Evolutionary conservation across 2,329 filamentous ascomycete genomes (phyloP), one percentile per base, ranked within the genome.

Genomic region (Ascosphaera apis): DNA sequence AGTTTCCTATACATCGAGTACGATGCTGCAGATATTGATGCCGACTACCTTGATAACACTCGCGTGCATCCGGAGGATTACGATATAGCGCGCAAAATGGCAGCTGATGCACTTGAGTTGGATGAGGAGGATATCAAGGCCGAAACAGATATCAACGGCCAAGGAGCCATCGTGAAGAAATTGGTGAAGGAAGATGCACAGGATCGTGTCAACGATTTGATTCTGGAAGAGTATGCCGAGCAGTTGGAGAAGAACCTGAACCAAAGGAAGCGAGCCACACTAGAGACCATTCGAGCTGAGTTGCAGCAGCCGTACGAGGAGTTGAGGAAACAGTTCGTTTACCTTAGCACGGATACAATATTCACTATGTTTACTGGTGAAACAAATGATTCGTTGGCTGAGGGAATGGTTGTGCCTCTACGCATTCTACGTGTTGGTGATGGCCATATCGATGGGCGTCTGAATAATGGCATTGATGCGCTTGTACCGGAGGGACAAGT

Each of bases 11-110:
- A 73, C 50, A 80, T 98, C 40, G 74, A 79, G 37, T 93, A 82
- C 49, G 84, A 93, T 44, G 66, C 72, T n/a, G 72, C 75, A 11
- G 82, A 81, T 46, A 67, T 75, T 1, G 68, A 78, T 11, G 81
- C 84, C 1, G 88, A 98, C 51, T 91, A 91, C 39, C 66, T 98
- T 17, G 88, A 98, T 56, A 91, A 88, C 51, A 98, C 88, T 33
- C 79, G 88, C 61, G 83, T 98, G 13, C 88, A 98, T 49, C 88
- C 88, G 1, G 88, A 98, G 60, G 88, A 98, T 52, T 98, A 98
- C 55, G 88, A 98, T 46, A 75, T 98, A 41, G 88, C 83, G 34
- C 80, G 86, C 46, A 98, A 98, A 59, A 95, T 98, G 76, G 88
- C 88, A 15, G 88, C 88, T 3, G 88, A 98, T 62, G 88, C 88